A percentile compares a stretch with the other conserved stretches of the same genome.
Evolutionary conservation across 352 stramenopile genomes (phyloP).

Genomic region (Salisapilia sapeloensis): DNA sequence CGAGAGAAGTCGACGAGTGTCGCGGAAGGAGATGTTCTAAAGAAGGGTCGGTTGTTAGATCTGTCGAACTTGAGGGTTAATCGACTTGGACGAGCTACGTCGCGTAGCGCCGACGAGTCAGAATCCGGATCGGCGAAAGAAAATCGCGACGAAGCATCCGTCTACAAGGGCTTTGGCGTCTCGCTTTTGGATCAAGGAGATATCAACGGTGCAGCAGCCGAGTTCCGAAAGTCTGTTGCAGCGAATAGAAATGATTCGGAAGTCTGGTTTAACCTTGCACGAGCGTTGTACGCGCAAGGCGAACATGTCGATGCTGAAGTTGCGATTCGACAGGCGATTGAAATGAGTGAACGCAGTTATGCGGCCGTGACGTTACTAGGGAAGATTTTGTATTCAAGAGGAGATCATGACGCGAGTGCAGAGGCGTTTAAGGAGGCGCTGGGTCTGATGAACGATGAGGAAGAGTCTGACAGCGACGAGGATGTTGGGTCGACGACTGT

Average conservation of each 20-base stretch:
- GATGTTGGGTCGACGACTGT: constrained; percentile 66
- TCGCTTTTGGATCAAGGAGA: constrained; percentile 55
- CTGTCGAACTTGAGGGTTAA: constrained; percentile 53
- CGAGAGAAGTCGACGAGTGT: constrained; percentile 20
- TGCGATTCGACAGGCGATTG: constrained; percentile 30
- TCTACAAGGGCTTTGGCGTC: constrained; percentile 53
- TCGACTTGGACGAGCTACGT: too few relatives aligned
- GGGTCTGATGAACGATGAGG: constrained; percentile 36
- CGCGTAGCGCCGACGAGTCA: constrained; percentile 19
- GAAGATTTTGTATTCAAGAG: constrained; percentile 69
- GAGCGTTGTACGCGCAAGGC: constrained; percentile 28
- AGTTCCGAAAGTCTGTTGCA: constrained; percentile 58
- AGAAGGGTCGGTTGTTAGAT: too few relatives aligned
- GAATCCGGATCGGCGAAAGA: constrained; percentile 16
- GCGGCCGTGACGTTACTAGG: constrained; percentile 49
- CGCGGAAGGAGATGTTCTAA: too few relatives aligned
- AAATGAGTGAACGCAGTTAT: constrained; percentile 37
- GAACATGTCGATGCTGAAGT: constrained; percentile 56
- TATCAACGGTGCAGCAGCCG: constrained; percentile 24
- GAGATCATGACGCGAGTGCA: constrained; percentile 61
- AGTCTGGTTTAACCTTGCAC: constrained; percentile 62
- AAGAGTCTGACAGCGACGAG: constrained; percentile 54
- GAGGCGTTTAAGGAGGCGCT: constrained; percentile 60
- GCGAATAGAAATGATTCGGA: constrained; percentile 44
- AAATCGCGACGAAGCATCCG: constrained; percentile 20